Evolutionary conservation across 306 rosid genomes (phyloP).

Genomic region (Macrotyloma uniflorum): DNA sequence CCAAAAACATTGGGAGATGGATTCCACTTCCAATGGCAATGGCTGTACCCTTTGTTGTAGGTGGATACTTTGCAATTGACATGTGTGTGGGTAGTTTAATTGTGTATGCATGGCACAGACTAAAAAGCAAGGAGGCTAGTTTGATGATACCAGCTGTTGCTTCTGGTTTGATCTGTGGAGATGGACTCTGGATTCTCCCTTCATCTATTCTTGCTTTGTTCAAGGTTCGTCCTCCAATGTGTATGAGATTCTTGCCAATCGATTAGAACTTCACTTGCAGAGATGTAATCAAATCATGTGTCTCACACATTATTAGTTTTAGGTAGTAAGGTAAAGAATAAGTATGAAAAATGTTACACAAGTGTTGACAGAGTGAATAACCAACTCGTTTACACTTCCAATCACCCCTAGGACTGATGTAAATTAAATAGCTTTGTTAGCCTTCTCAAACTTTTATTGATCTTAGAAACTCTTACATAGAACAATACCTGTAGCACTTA

Average conservation of each 20-base stretch:
- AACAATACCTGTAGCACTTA: neutral
- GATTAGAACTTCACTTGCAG: constrained; percentile 34
- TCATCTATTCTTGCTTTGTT: constrained; percentile 79
- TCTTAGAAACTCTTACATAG: neutral
- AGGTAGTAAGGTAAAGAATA: neutral
- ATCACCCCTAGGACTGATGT: neutral
- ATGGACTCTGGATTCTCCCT: constrained; percentile 91
- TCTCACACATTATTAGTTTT: neutral
- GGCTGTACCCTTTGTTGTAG: constrained; percentile 67
- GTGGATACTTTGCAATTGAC: constrained; percentile 76
- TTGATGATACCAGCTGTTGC: constrained; percentile 86
- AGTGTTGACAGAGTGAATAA: neutral
- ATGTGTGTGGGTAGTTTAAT: constrained; percentile 61
- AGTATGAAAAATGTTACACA: neutral
- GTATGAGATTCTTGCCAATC: constrained; percentile 67
- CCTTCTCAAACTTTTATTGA: neutral
- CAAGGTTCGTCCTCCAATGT: constrained; percentile 73
- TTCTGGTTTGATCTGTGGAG: constrained; percentile 94
- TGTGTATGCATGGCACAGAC: constrained; percentile 44
- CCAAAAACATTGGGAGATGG: constrained; percentile 35
- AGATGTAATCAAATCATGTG: neutral
- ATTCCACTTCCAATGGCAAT: constrained; percentile 63
- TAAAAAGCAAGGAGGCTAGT: constrained; percentile 50
- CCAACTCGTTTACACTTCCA: neutral
- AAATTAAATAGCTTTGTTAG: neutral